A percentile compares a stretch with the other conserved stretches of the same genome.
phyloP scores from a whole-genome alignment of 805 yeast species.

The Kodamaea neixiangensis region DNA sequence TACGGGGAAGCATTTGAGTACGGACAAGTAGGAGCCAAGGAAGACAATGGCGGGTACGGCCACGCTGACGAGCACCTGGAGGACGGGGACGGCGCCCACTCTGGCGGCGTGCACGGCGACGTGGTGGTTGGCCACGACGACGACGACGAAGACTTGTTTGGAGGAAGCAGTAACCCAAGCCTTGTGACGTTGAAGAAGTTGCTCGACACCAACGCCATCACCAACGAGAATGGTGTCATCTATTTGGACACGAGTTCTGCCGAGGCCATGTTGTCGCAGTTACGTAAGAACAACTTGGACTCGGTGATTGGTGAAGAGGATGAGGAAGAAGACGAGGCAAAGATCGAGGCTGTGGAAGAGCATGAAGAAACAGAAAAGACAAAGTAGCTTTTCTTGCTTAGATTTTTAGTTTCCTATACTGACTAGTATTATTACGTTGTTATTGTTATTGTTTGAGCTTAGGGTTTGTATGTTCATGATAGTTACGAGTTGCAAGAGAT shows the following conservation, averaged over 20 bases:
- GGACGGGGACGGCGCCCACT: neutral
- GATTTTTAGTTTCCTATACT: neutral
- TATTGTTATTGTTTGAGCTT: conserved; percentile 6
- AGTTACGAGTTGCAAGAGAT: neutral
- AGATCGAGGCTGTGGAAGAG: conserved; percentile 35
- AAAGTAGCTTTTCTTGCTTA: neutral
- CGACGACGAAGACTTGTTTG: conserved; percentile 13
- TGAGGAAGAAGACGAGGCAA: conserved; percentile 30
- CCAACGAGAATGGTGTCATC: conserved; percentile 64
- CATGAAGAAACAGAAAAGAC: conserved; percentile 22
- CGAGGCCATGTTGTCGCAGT: conserved; percentile 60
- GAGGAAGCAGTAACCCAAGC: conserved; percentile 15
- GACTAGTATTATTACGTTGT: conserved; percentile 1
- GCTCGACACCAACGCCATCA: conserved; percentile 43
- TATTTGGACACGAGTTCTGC: conserved; percentile 65
- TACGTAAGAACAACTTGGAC: conserved; percentile 28
- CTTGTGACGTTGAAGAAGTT: conserved; percentile 12
- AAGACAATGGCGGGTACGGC: conserved; percentile 14
- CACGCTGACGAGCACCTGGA: conserved; percentile 5
- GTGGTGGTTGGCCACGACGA: conserved; percentile 6
- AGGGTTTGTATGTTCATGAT: neutral
- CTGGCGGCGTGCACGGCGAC: neutral
- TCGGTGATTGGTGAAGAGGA: conserved; percentile 29
- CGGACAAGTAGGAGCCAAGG: conserved; percentile 33
- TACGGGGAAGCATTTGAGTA: conserved; percentile 54